A percentile compares a stretch with the other conserved stretches of the same genome.
Conservation (phyloP, 305 asterid species). For the Caryopteris hybrid region DNA sequence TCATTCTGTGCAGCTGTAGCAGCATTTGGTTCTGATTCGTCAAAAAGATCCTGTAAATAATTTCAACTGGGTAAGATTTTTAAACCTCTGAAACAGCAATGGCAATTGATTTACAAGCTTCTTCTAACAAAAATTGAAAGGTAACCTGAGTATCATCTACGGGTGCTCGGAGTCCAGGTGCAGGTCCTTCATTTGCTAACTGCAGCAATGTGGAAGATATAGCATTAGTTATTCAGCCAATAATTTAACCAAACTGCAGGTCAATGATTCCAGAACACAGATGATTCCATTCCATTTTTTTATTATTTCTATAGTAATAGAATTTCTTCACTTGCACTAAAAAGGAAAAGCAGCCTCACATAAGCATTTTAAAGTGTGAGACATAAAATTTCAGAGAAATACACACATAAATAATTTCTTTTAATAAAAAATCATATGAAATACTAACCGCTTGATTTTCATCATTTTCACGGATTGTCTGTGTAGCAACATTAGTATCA, state of each 20-base stretch:
- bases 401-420: too few relatives aligned
- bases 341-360: background rate
- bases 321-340: background rate
- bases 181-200: conserved; percentile 41
- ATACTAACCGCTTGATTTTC: conserved; percentile 36
- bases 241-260: conserved; percentile 11
- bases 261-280: background rate
- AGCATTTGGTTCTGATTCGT: conserved; percentile 46
- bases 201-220: conserved; percentile 29
- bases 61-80: conserved; percentile 12
- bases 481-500: conserved; percentile 29
- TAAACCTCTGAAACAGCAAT: conserved; percentile 14
- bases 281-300: too few relatives aligned
- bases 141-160: conserved; percentile 67
- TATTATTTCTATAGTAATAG: background rate
- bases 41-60: conserved; percentile 64
- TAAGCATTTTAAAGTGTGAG: background rate
- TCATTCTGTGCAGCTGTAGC: conserved; percentile 29
- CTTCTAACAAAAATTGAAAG: conserved; percentile 12
- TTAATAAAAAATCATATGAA: background rate
- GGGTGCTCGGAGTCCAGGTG: conserved; percentile 56
- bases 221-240: background rate
- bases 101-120: conserved; percentile 11
- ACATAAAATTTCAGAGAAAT: too few relatives aligned
- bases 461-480: conserved; percentile 24